Conservation (phyloP, 164 flowering plant genomes). For the Chimonanthus salicifolius region DNA sequence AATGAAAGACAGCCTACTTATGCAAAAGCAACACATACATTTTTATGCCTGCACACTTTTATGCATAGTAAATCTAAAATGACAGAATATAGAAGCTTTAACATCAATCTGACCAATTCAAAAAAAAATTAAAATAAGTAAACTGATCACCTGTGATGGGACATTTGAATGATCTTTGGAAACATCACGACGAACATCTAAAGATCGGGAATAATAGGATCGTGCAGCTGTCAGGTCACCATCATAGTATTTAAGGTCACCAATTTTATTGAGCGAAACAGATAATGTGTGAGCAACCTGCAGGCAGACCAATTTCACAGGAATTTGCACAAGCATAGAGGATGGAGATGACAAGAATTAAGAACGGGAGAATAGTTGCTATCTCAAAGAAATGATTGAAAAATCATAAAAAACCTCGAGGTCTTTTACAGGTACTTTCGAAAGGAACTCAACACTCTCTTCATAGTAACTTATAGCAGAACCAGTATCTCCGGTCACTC, state of each 20-base stretch:
- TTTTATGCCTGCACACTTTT: not conserved
- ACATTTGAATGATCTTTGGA: constrained; percentile 39
- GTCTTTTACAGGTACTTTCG: constrained; percentile 58
- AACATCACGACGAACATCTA: constrained; percentile 81
- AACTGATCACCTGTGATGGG: constrained; percentile 64
- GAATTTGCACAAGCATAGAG: not conserved
- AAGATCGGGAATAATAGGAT: constrained; percentile 59
- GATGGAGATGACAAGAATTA: not conserved
- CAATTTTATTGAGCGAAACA: constrained; percentile 95
- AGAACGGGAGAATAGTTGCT: not conserved
- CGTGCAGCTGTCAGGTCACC: constrained; percentile 75
- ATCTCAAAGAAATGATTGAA: constrained; percentile 3
- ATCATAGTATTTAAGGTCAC: constrained; percentile 88
- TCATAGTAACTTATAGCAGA: constrained; percentile 69
- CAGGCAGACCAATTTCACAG: constrained; percentile 3
- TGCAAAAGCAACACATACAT: not conserved
- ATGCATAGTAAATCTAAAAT: not conserved
- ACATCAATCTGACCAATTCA: not conserved
- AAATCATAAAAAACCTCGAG: constrained; percentile 50
- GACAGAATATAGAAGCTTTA: not conserved
- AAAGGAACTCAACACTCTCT: constrained; percentile 80
- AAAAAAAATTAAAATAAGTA: not conserved
- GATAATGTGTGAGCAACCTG: constrained; percentile 92
- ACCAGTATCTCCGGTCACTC: constrained; percentile 65
- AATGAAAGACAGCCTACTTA: not conserved